These are phyloP conservation scores for Nelumbo lutea DNA, from an alignment of 164 flowering plant genomes.

Conservation along the genomic window DNA sequence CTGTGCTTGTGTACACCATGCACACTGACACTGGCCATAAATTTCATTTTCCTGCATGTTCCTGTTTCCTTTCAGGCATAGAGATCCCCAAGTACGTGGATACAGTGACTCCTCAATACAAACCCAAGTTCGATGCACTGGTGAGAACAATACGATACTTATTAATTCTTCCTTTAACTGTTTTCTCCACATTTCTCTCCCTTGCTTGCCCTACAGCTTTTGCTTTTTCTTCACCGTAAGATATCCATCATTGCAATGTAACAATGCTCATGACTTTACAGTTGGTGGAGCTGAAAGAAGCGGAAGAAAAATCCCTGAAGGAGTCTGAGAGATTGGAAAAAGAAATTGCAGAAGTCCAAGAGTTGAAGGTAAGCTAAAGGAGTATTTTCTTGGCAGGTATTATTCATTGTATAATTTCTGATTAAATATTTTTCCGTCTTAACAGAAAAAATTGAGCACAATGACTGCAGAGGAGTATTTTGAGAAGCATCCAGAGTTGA, in stretches of 20 bases:
- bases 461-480: constrained; percentile 97
- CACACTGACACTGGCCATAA: too few relatives aligned
- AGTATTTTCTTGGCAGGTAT: neutral
- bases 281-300: constrained; percentile 91
- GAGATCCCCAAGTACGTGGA: constrained; percentile 83
- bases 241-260: neutral
- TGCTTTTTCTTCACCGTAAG: neutral
- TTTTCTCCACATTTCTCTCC: neutral
- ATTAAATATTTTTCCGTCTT: constrained; percentile 1
- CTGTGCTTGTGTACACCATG: too few relatives aligned
- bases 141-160: constrained; percentile 35
- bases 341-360: constrained; percentile 82
- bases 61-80: constrained; percentile 44
- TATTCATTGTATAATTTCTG: neutral
- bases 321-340: constrained; percentile 90
- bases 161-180: neutral
- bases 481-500: constrained; percentile 89
- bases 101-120: constrained; percentile 84
- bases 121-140: constrained; percentile 81
- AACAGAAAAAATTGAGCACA: constrained; percentile 77
- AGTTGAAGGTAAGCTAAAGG: constrained; percentile 59
- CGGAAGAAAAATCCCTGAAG: constrained; percentile 72
- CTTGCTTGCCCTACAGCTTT: neutral
- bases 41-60: neutral
- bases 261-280: constrained; percentile 19